Evolutionary conservation across 495 filamentous ascomycete genomes (phyloP), one percentile per base, ranked within the genome.

Genomic region (Penicillium angulare): DNA sequence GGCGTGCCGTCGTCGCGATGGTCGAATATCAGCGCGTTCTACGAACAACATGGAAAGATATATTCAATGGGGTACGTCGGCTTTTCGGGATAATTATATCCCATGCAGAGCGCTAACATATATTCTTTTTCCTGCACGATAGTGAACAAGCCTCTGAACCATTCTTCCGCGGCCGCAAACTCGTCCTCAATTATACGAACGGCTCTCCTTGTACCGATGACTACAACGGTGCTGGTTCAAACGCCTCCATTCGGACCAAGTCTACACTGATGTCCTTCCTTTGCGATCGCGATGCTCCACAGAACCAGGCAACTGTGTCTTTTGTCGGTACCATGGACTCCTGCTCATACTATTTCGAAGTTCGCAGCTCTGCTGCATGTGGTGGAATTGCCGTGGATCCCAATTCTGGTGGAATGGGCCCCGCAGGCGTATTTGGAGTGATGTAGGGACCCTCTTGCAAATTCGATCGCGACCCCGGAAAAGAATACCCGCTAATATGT

Each of bases 321-420:
- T 99, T 95, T 65, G 84, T 97, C 42, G 90, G 88, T 49, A 81
- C 86, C 17, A 85, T 86, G 68, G 90, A 97, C 60, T 83, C 89
- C 41, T 99, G 95, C 74, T 81, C 88, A n/a, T 99, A 97, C 71
- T 88, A 95, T 67, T 99, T 99, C 71, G 91, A 96, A 66, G 82
- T 91, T n/a, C 88, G 92, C 48, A 90, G 89, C 38, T 79, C 80
- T 38, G 84, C 89, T 32, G 92, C 91, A 7, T 99, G 95, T 65
- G 87, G 87, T 18, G 84, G 81, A 26, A 76, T 84, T 9, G 79
- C 80, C 26, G 61, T 61, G 65, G 71, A 81, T 75, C 57, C 85
- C 76, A 72, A 84, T 66, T 72, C 80, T 60, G 63, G 80, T 65
- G 73, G 89, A 67, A 80, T 97, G 12, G 89, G 89, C 12, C 92